Evolutionary conservation across 257 asterid genomes (phyloP).

Genomic region (Eucommia ulmoides): DNA sequence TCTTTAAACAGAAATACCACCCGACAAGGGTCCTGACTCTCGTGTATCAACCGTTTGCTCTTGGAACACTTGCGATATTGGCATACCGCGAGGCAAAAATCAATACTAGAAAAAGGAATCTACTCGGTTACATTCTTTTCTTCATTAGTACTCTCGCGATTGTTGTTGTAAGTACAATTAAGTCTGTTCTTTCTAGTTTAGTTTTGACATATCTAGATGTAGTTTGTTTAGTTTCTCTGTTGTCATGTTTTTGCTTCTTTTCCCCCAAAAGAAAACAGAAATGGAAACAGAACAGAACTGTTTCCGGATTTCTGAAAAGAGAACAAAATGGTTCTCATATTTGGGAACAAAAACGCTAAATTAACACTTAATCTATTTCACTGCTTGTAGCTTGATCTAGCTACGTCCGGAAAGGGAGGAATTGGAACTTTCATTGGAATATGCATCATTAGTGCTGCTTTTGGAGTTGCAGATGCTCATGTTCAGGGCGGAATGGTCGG

Average conservation of each 20-base stretch:
- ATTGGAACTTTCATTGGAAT: slow-evolving; percentile 24
- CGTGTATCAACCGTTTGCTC: slow-evolving; percentile 41
- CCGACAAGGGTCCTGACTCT: slow-evolving; percentile 42
- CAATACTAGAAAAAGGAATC: slow-evolving; percentile 26
- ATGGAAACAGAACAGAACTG: too few relatives aligned
- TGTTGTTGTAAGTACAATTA: slow-evolving; percentile 21
- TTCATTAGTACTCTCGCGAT: slow-evolving; percentile 24
- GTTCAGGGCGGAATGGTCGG: slow-evolving; percentile 49
- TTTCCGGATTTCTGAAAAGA: too few relatives aligned
- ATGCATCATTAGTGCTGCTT: slow-evolving; percentile 26
- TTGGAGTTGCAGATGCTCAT: slow-evolving; percentile 42
- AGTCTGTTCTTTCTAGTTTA: background rate
- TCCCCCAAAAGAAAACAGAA: too few relatives aligned
- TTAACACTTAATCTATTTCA: too few relatives aligned
- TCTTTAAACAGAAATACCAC: slow-evolving; percentile 22
- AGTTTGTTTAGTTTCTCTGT: too few relatives aligned
- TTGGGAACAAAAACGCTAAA: too few relatives aligned
- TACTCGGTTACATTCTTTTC: slow-evolving; percentile 31
- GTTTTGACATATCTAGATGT: too few relatives aligned
- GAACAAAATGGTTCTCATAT: too few relatives aligned
- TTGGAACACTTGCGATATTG: slow-evolving; percentile 27
- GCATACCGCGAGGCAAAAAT: slow-evolving; percentile 32
- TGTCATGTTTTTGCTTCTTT: too few relatives aligned
- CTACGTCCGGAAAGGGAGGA: slow-evolving; percentile 33
- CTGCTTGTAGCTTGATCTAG: slow-evolving; percentile 29